phyloP scores from a whole-genome alignment of 306 rosid genomes.

The Lagenaria siceraria region DNA sequence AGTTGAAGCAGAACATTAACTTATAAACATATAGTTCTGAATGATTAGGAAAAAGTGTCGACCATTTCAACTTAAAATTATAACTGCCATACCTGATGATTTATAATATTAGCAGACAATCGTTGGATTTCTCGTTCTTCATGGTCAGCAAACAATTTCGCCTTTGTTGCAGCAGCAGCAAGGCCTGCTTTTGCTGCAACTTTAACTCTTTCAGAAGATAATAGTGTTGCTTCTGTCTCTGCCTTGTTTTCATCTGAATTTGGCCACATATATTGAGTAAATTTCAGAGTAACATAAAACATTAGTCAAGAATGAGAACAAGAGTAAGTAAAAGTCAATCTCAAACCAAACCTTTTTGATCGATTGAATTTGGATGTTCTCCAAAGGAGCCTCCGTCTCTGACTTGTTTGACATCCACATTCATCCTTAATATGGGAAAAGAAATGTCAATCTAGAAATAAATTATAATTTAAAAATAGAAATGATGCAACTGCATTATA shows the following conservation, averaged over 20 bases:
- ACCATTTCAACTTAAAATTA: not conserved
- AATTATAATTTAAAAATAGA: constrained; percentile 17
- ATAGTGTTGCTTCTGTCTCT: constrained; percentile 38
- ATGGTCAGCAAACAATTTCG: constrained; percentile 90
- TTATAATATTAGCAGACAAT: constrained; percentile 81
- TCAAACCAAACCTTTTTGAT: constrained; percentile 49
- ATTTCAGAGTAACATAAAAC: not conserved
- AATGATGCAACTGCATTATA: not conserved
- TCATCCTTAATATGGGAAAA: constrained; percentile 44
- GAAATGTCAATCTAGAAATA: constrained; percentile 13
- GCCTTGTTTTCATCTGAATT: constrained; percentile 54
- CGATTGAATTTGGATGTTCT: constrained; percentile 42
- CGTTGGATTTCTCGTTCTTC: constrained; percentile 99
- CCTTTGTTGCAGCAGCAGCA: constrained; percentile 94
- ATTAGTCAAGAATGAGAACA: not conserved
- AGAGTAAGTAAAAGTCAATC: not conserved
- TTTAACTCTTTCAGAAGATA: constrained; percentile 66
- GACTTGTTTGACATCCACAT: constrained; percentile 34
- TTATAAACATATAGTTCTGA: not conserved
- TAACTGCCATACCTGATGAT: constrained; percentile 64
- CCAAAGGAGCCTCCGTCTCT: constrained; percentile 52
- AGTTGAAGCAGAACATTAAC: not conserved
- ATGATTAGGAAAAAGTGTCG: not conserved
- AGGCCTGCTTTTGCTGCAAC: constrained; percentile 90
- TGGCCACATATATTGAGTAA: constrained; percentile 3